Base-by-base conservation (phyloP, 352 stramenopile species). In the Aphanomyces astaci region DNA sequence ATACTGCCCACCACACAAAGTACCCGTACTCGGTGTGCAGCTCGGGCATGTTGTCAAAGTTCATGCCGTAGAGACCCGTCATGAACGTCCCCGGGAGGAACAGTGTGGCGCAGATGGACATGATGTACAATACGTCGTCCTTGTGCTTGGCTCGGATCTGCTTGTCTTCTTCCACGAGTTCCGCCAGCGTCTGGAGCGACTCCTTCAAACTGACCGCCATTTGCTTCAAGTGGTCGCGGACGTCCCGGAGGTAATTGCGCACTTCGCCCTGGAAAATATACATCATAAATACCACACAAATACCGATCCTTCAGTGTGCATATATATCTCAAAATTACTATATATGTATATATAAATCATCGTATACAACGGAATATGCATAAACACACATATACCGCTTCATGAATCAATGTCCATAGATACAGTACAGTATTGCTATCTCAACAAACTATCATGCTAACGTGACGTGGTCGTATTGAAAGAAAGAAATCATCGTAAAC, bases 41-140 rank as follows among this genome's bases (percentile, higher is more conserved):
- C 69, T 94, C 87, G 3, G 87, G 86, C 86, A 96, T 96, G 64
- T 88, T 78, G 30, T 80, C 76, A 63, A 94, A 96, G 75, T 96
- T 96, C 87, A 96, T 96, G 36, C 87, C 87, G 63, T 94, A 94
- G 3, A 96, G 65, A 17, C 83, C 82, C 17, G 87, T 92, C 28
- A 95, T 77, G 72, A 96, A 96, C 70, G 94, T 86, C n/a, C 83
- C 87, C 1, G 87, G 87, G 30, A 96, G 63, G 32, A 92, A 92
- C 27, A 94, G 76, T 3, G 87, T 87, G 3, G 86, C 85, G 9
- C 94, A 79, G 3, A 96, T 76, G 27, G 87, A 88, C 43, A 95
- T 71, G 25, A 83, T 76, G 67, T 88, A 92, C 68, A 79, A 92
- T 67, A 93, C 84, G 68, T 90, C 79, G 66, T 73, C 89, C 54